These are phyloP conservation scores for Caryopteris hybrid DNA, from an alignment of 305 asterid species.

Conservation along the genomic window DNA sequence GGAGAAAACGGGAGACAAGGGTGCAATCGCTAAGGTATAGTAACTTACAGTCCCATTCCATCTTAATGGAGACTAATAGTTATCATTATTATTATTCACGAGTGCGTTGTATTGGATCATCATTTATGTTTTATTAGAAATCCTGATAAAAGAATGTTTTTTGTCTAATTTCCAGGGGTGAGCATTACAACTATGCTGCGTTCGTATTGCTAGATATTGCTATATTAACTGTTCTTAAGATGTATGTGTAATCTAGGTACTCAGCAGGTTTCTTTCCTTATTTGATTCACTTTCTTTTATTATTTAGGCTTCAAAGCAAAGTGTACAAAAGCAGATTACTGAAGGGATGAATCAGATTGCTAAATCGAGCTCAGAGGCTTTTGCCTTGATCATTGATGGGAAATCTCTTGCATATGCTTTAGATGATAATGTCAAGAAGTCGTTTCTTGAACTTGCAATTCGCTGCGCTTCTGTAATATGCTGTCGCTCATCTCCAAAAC, in stretches of 20 bases:
- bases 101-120: background rate
- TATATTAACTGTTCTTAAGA: background rate
- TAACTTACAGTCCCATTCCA: background rate
- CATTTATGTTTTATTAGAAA: background rate
- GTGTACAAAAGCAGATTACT: conserved; percentile 56
- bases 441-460: conserved; percentile 73
- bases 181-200: background rate
- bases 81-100: background rate
- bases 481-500: conserved; percentile 97
- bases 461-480: conserved; percentile 94
- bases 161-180: background rate
- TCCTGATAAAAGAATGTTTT: background rate
- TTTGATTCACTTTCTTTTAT: background rate
- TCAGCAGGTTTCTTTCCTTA: conserved; percentile 10
- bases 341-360: conserved; percentile 58
- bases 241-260: background rate
- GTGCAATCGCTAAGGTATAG: conserved; percentile 48
- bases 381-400: conserved; percentile 92
- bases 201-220: background rate
- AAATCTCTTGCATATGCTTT: conserved; percentile 91
- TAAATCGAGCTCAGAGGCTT: conserved; percentile 56
- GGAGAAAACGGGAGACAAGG: conserved; percentile 57
- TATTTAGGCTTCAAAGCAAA: conserved; percentile 60
- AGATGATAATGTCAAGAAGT: conserved; percentile 48
- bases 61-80: background rate